Evolutionary conservation across 345 rosid species (phyloP), one percentile per base, ranked within the genome.

Genomic region (Citrus cavaleriei): DNA sequence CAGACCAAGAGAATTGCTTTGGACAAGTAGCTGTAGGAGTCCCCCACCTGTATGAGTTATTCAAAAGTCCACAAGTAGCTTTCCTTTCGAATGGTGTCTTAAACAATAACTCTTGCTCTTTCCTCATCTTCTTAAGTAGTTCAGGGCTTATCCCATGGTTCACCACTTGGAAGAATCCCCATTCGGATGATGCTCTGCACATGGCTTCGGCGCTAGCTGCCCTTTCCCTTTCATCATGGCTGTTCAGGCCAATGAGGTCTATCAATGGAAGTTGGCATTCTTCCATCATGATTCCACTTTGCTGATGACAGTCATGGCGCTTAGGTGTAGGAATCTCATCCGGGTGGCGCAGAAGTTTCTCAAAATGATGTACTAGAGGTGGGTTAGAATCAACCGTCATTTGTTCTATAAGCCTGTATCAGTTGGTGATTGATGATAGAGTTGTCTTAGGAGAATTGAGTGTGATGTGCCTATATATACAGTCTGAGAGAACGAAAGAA

Each of bases 101-200:
- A 63, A 91, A 91, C 83, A 91, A 25, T 78, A 77, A 70, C 76
- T 74, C 77, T 58, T 91, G 93, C 62, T 90, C 90, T 21, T 55
- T 77, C 78, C 87, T 87, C 90, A 90, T 91, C 74, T 70, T 82
- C 77, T 35, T 46, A 6, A 91, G 79, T 2, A 88, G 76, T 64
- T 81, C 87, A 19, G 75, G 65, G 46, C 82, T 84, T 18, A 90
- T 87, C 3, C 95, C 95, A 73, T 91, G 93, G 83, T 87, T 90
- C 54, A 88, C 88, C 14, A 88, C 92, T 78, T 90, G 95, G 82
- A 91, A 91, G 82, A 91, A 91, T 3, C 95, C 95, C 93, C 95
- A 90, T 69, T 91, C 88, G 0, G 89, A 57, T 0, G 95, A 86
- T 3, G 95, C 93, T 80, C 77, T 80, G 68, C 76, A 82, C 6